phyloP scores from a whole-genome alignment of 257 asterid species.

The Anisodus acutangulus region DNA sequence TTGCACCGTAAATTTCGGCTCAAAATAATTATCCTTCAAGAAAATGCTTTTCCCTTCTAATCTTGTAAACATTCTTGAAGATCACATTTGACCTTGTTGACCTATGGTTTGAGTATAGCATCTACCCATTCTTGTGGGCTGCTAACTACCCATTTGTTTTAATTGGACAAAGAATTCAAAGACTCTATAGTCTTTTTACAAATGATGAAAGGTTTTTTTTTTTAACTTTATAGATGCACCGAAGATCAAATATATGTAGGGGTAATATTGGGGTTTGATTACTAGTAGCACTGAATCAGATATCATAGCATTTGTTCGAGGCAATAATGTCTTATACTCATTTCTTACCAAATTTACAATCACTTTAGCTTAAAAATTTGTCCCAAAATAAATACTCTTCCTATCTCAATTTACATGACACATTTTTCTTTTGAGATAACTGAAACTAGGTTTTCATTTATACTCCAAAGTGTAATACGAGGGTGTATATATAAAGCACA shows the following conservation, averaged over 20 bases:
- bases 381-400: no score
- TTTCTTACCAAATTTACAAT: no score
- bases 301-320: neutral
- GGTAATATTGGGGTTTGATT: neutral
- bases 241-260: neutral
- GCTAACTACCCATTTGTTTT: neutral
- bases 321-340: neutral
- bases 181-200: neutral
- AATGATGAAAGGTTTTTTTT: no score
- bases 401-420: no score
- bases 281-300: neutral
- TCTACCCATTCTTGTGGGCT: neutral
- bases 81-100: no score
- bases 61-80: neutral
- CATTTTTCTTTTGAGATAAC: no score
- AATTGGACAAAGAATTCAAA: conserved; percentile 17
- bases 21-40: neutral
- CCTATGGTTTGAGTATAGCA: no score
- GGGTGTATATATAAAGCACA: no score
- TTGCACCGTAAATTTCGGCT: no score
- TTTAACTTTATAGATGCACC: neutral
- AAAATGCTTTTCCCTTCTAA: neutral
- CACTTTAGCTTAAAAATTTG: no score
- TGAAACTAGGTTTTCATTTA: no score
- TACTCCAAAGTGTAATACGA: no score